phyloP scores from a whole-genome alignment of 176 grass and related monocot species.

The Zoysia pacifica region DNA sequence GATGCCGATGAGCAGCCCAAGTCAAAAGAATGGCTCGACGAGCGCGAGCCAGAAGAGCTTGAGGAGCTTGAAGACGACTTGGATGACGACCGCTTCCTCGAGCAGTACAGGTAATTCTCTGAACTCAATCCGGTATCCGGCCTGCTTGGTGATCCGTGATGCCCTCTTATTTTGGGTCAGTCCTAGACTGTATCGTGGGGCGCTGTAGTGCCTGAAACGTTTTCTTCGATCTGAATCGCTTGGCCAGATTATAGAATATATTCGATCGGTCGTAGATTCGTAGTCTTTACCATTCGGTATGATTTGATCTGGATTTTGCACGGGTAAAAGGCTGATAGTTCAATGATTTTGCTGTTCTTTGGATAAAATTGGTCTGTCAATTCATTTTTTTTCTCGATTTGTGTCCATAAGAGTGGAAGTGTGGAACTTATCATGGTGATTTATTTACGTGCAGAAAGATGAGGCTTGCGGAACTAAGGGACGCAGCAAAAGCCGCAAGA shows the following conservation, averaged over 20 bases:
- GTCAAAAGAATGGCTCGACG: slow-evolving; percentile 85
- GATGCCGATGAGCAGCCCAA: slow-evolving; percentile 72
- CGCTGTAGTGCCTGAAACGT: background rate
- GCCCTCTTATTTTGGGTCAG: background rate
- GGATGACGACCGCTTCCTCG: slow-evolving; percentile 92
- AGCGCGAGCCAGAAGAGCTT: slow-evolving; percentile 69
- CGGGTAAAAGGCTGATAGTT: background rate
- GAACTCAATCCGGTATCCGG: background rate
- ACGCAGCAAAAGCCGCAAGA: slow-evolving; percentile 60
- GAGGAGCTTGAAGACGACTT: slow-evolving; percentile 91
- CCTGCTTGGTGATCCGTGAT: slow-evolving; percentile 27
- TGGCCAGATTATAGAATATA: background rate
- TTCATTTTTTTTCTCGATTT: slow-evolving; percentile 4
- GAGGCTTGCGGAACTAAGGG: slow-evolving; percentile 82
- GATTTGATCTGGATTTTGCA: slow-evolving; percentile 12
- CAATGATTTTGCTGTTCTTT: slow-evolving; percentile 1
- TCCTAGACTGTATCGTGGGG: background rate
- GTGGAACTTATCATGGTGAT: background rate
- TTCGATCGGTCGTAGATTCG: background rate
- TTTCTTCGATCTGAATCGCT: slow-evolving; percentile 1
- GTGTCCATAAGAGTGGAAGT: background rate
- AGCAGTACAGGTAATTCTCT: slow-evolving; percentile 74
- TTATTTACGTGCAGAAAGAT: slow-evolving; percentile 59
- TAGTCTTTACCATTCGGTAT: background rate
- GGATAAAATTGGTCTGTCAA: background rate